Base-by-base conservation (phyloP, 345 rosid genomes). In the Raphanus sativus region DNA sequence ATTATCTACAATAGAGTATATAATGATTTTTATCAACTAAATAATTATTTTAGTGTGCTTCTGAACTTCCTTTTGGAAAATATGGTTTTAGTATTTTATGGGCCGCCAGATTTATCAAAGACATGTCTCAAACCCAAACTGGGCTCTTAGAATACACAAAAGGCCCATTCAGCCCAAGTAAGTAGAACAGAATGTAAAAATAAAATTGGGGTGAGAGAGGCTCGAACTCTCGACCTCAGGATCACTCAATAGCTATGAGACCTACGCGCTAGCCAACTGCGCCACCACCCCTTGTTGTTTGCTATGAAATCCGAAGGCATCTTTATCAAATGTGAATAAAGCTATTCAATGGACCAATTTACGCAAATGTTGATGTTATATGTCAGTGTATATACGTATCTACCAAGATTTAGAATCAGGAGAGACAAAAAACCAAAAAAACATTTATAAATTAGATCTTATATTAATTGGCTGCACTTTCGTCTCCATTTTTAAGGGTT, bases 221-320 rank as follows among this genome's bases (percentile, higher is more conserved):
- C 86, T 86, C 92, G 86, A 86, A 85, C 94, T 89, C 96, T 90
- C 97, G 89, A 91, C 97, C 92, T 88, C 94, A 86, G 97, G 96
- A 89, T 93, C 1, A 81, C 97, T 87, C 93, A 33, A 62, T 58
- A 83, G 92, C 97, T 86, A 89, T 89, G 97, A 90, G 94, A 93
- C 89, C 97, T 87, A 85, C 94, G 91, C 90, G 94, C 98, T 90
- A 90, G 88, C 92, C 97, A 91, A 91, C 96, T 90, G 94, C 97
- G 90, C 96, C 92, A 86, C 92, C 91, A 86, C 92, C 91, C 93
- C 93, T 50, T 50, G 56, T 45, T 45, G 52, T 45, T 40, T 9
- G 2, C 21, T 21, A 0, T 21, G 21, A 21, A 21, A 21, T 21
- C 21, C 21, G 21, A 21, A 21, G 21, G 21, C 21, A 21, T 21